These are phyloP conservation scores for Elongisporangium prolatum DNA, from an alignment of 352 stramenopile species.

Conservation along the genomic window DNA sequence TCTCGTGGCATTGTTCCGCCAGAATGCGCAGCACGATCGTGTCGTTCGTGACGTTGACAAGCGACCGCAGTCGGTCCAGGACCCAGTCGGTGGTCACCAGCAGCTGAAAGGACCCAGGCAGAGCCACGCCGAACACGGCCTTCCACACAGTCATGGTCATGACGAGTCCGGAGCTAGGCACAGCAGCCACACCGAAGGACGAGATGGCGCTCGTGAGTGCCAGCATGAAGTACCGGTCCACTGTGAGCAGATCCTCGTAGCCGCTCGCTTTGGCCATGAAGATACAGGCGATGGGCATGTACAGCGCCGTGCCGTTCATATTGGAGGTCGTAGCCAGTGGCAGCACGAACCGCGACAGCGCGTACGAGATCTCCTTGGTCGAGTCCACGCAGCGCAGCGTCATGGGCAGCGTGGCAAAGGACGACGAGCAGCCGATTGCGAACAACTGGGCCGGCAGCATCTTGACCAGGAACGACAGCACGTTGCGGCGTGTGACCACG, in stretches of 20 bases:
- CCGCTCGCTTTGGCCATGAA: constrained; percentile 69
- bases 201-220: constrained; percentile 58
- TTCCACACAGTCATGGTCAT: constrained; percentile 79
- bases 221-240: constrained; percentile 57
- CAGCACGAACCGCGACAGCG: constrained; percentile 60
- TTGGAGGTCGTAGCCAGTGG: constrained; percentile 67
- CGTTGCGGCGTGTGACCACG: constrained; percentile 48
- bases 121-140: constrained; percentile 51
- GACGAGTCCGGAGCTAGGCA: constrained; percentile 67
- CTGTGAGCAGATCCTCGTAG: constrained; percentile 45
- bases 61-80: constrained; percentile 60
- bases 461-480: constrained; percentile 62
- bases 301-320: constrained; percentile 68
- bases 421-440: constrained; percentile 74
- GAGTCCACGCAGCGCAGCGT: constrained; percentile 72
- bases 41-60: constrained; percentile 84
- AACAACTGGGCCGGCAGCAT: constrained; percentile 76
- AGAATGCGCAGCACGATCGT: constrained; percentile 77
- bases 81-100: constrained; percentile 71
- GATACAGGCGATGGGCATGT: constrained; percentile 68
- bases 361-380: constrained; percentile 52
- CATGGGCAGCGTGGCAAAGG: constrained; percentile 73
- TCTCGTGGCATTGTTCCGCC: constrained; percentile 65
- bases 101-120: constrained; percentile 62
- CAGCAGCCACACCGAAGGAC: constrained; percentile 64